Conservation (phyloP, 345 rosid species). For the Erucastrum elatum region DNA sequence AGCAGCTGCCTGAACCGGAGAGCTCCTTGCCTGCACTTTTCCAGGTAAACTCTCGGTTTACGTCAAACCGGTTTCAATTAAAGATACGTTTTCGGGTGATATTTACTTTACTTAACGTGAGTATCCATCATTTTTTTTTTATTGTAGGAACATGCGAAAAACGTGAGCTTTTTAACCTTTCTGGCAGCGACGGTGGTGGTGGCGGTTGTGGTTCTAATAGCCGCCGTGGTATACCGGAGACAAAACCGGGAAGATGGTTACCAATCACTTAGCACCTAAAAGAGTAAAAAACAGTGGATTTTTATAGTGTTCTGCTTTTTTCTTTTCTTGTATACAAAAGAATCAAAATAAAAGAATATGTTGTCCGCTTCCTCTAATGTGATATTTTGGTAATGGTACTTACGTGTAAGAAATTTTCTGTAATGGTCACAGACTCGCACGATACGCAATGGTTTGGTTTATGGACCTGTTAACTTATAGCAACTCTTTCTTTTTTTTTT, state of each 20-base stretch:
- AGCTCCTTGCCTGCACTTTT: slow-evolving; percentile 3
- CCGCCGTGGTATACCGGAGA: slow-evolving; percentile 27
- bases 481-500: no score
- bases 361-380: slow-evolving; percentile 4
- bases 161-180: slow-evolving; percentile 10
- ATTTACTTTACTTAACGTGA: background rate
- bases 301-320: background rate
- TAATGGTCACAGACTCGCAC: background rate
- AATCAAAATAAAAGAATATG: background rate
- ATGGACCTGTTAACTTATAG: background rate
- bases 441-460: background rate
- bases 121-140: background rate
- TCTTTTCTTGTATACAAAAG: background rate
- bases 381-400: slow-evolving; percentile 8
- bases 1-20: slow-evolving; percentile 43
- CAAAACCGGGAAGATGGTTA: slow-evolving; percentile 49
- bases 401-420: background rate
- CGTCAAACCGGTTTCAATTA: background rate
- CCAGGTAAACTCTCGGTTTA: slow-evolving; percentile 41
- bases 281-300: slow-evolving; percentile 2
- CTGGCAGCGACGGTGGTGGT: slow-evolving; percentile 32
- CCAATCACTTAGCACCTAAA: slow-evolving; percentile 41
- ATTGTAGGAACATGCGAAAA: slow-evolving; percentile 24
- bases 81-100: background rate
- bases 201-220: slow-evolving; percentile 30